These are phyloP conservation scores for Pichia exigua DNA, from an alignment of 805 yeast genomes.

Conservation along the genomic window DNA sequence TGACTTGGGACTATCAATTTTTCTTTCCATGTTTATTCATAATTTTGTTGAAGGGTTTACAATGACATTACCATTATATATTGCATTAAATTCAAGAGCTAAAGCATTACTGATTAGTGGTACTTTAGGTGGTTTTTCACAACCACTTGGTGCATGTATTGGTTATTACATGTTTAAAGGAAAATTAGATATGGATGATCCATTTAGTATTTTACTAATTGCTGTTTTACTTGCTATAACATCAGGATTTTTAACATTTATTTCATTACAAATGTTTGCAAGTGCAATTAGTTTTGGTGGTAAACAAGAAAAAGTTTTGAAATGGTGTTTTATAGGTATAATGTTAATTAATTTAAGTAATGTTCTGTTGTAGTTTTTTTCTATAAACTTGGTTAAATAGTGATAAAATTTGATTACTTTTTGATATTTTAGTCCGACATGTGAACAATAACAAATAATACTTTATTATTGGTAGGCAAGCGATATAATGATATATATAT, in stretches of 20 bases:
- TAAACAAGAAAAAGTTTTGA: slow-evolving; percentile 46
- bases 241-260: slow-evolving; percentile 76
- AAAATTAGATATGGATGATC: slow-evolving; percentile 28
- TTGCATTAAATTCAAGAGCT: slow-evolving; percentile 55
- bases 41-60: slow-evolving; percentile 92
- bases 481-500: no score
- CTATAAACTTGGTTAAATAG: background rate
- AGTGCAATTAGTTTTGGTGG: slow-evolving; percentile 79
- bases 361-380: slow-evolving; percentile 17
- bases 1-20: slow-evolving; percentile 67
- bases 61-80: slow-evolving; percentile 83
- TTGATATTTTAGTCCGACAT: no score
- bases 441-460: no score
- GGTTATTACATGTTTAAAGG: slow-evolving; percentile 47
- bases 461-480: no score
- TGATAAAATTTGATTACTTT: no score
- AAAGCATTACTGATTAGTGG: slow-evolving; percentile 62
- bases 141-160: slow-evolving; percentile 79
- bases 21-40: slow-evolving; percentile 79
- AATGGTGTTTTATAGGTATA: slow-evolving; percentile 58
- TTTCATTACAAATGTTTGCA: slow-evolving; percentile 80
- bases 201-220: slow-evolving; percentile 37
- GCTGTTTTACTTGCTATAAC: slow-evolving; percentile 66
- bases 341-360: slow-evolving; percentile 43
- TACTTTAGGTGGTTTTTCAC: slow-evolving; percentile 72